Percentiles rank a stretch among this genome's conserved stretches.
These are phyloP conservation scores for Fabrea salina DNA, from an alignment of 169 alveolate genomes.

Conservation along the genomic window DNA sequence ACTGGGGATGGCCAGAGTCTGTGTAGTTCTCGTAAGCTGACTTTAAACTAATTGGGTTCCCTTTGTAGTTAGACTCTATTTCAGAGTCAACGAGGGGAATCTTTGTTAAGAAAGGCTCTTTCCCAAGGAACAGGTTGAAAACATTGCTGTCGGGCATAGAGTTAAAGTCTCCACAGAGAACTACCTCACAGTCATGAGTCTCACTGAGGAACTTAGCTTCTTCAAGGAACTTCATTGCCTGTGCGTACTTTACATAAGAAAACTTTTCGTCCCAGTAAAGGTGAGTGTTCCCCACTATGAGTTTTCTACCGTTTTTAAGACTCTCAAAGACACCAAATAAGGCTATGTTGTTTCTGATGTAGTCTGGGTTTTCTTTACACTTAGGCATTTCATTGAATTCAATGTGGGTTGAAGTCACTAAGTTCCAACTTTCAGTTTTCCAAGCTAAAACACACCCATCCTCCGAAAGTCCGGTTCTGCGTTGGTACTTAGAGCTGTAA, in stretches of 20 bases:
- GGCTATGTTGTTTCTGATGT: neutral
- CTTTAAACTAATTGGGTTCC: neutral
- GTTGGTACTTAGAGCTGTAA: neutral
- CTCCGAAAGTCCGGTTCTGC: neutral
- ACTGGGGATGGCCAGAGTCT: neutral
- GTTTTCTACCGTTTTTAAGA: neutral
- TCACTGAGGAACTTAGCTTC: neutral
- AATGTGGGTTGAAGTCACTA: neutral
- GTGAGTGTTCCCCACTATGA: neutral
- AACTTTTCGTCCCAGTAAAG: neutral
- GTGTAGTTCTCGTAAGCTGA: neutral
- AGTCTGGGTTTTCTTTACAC: neutral
- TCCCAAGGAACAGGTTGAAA: neutral
- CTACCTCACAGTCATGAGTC: neutral
- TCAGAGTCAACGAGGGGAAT: neutral
- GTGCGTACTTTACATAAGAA: neutral
- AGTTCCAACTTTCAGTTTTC: neutral
- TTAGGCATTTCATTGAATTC: neutral
- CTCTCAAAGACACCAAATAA: neutral
- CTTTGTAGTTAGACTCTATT: neutral
- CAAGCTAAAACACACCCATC: conserved; percentile 15
- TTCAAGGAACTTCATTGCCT: neutral
- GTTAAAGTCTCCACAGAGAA: neutral
- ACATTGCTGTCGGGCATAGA: neutral
- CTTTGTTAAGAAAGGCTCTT: neutral